Conservation (phyloP, 2,329 filamentous ascomycete species). For the Boeremia exigua region DNA sequence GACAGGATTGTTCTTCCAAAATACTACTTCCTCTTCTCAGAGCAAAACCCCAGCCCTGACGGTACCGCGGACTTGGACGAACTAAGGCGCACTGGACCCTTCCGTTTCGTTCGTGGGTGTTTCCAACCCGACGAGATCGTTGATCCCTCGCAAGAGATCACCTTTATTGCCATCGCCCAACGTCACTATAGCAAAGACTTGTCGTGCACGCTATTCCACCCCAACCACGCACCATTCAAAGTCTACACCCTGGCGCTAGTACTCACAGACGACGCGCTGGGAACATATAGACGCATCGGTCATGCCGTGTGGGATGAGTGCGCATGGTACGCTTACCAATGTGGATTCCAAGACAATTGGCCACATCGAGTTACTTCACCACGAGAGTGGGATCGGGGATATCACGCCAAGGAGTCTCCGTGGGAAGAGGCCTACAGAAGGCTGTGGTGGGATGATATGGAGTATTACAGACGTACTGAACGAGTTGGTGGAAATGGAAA, state of each 20-base stretch:
- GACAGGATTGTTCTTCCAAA: not conserved
- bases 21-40: not conserved
- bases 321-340: slow-evolving; percentile 2
- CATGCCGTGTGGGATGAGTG: slow-evolving; percentile 4
- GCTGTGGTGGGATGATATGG: slow-evolving; percentile 1
- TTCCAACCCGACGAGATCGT: not conserved
- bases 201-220: not conserved
- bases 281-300: slow-evolving; percentile 1
- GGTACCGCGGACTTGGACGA: not conserved
- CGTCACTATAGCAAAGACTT: not conserved
- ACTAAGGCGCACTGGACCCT: not conserved
- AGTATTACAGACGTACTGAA: not conserved
- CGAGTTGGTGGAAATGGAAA: not conserved
- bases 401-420: not conserved
- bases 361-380: not conserved
- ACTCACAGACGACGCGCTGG: not conserved
- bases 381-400: not conserved
- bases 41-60: not conserved
- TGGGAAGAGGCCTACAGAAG: not conserved
- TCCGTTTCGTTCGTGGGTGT: not conserved
- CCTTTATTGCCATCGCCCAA: not conserved
- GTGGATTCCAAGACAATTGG: not conserved
- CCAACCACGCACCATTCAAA: not conserved
- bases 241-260: not conserved
- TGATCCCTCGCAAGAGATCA: not conserved